Conservation (phyloP, 2,329 filamentous ascomycete genomes). For the Aotearoamyces nothofagi region DNA sequence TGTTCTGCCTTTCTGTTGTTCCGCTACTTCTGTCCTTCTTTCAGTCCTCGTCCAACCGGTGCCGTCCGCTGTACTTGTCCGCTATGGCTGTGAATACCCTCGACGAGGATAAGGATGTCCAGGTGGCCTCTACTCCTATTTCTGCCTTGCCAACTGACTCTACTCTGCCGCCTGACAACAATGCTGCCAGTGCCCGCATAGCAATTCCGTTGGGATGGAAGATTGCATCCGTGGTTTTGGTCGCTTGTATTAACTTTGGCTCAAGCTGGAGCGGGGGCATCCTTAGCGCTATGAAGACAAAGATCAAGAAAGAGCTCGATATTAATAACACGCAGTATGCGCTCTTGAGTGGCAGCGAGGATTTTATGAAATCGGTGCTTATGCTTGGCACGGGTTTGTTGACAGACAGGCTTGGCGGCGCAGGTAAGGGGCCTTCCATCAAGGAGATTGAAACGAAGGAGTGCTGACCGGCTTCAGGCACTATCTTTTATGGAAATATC, state of each 20-base stretch:
- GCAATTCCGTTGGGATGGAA: conserved; percentile 15
- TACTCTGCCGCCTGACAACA: no score
- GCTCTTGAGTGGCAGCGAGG: conserved; percentile 40
- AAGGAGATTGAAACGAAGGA: no score
- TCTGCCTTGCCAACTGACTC: no score
- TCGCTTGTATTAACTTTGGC: conserved; percentile 40
- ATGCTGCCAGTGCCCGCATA: no score
- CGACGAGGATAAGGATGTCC: no score
- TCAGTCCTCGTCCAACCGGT: no score
- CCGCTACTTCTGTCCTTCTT: no score
- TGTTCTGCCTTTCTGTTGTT: no score
- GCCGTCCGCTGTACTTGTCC: no score
- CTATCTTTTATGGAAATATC: conserved; percentile 46
- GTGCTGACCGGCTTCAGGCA: no score
- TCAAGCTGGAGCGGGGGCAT: conserved; percentile 45
- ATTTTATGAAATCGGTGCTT: conserved; percentile 43
- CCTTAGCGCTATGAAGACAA: conserved; percentile 44
- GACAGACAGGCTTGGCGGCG: conserved; percentile 43
- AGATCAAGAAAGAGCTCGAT: conserved; percentile 41
- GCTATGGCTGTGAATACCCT: no score
- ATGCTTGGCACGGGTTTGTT: conserved; percentile 38
- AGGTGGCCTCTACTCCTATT: no score
- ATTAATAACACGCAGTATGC: conserved; percentile 46
- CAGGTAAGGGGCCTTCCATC: conserved; percentile 21
- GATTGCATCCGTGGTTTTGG: conserved; percentile 30